Percentiles rank a stretch among this genome's conserved stretches.
Conservation (phyloP, 768 basidiomycete genomes). For the Hypsizygus marmoreus region DNA sequence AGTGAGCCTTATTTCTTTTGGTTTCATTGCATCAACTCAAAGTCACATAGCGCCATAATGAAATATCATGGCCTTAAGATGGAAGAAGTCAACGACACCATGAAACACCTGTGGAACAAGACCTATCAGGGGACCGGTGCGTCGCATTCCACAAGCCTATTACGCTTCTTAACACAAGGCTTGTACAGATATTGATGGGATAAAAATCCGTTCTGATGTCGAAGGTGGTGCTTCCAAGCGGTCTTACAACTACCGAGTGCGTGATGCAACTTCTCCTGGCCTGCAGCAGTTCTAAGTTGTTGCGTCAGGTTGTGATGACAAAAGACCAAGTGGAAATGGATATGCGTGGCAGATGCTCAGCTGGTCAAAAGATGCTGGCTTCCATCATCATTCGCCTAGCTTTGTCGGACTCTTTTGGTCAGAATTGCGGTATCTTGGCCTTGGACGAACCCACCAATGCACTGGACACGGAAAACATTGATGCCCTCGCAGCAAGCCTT, state of each 20-base stretch:
- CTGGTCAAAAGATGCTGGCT: conserved; percentile 98
- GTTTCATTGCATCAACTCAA: not conserved
- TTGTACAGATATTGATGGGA: conserved; percentile 91
- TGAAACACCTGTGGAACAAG: conserved; percentile 97
- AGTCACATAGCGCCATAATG: conserved; percentile 84
- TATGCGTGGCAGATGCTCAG: conserved; percentile 98
- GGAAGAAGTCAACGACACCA: conserved; percentile 99
- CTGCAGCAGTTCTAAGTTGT: conserved; percentile 9
- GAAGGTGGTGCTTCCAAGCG: conserved; percentile 90
- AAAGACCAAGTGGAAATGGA: conserved; percentile 99
- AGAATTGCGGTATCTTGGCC: conserved; percentile 96
- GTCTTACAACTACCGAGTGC: conserved; percentile 94
- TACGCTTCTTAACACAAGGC: conserved; percentile 3
- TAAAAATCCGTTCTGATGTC: conserved; percentile 90
- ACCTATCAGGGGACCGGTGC: conserved; percentile 97
- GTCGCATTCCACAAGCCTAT: conserved; percentile 19
- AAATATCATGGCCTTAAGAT: conserved; percentile 97
- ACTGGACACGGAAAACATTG: conserved; percentile 93
- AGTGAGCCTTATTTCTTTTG: conserved; percentile 49
- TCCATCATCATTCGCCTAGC: conserved; percentile 98
- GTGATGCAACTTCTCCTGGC: conserved; percentile 24
- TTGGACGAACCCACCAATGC: conserved; percentile 99
- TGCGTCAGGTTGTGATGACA: conserved; percentile 90
- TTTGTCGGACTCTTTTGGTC: conserved; percentile 94
- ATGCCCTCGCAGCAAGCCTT: conserved; percentile 87